Base-by-base conservation (phyloP, 1,139 yeast genomes). In the Geotrichum carabidarum region DNA sequence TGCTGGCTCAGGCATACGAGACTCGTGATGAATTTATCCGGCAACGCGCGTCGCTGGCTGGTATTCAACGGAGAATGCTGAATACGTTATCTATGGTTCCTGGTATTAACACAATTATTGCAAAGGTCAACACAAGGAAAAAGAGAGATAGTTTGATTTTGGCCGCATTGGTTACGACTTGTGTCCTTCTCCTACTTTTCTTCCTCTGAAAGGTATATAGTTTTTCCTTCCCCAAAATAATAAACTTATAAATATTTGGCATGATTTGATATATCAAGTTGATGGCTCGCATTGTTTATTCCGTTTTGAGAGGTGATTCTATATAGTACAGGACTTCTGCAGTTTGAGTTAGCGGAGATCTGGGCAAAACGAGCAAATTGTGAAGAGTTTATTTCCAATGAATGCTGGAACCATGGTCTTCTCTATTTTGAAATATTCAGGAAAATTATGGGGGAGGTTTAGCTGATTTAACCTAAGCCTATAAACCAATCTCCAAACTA, bases 81-180 rank as follows among this genome's bases (percentile, higher is more conserved):
- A 78, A 78, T 45, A 76, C 86, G 0, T 72, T 90, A 48, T 82
- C 80, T 62, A 72, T 78, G 49, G 79, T 93, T 44, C 99, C 99
- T 0, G 98, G 97, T 0, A 74, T 93, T 48, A 86, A 85, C 66
- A 81, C 82, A 12, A 70, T 94, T 57, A 81, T 93, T 43, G 75
- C 84, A 15, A 86, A 84, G 68, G 91, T 93, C 62, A 90, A 90
- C 68, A 85, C 96, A 1, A 78, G 98, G 64, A 84, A 93, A 70
- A 86, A 84, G 72, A 80, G 97, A 59, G 96, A 93, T 68, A 84
- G 95, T 18, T 68, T 93, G 45, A 86, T 93, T n/a, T 72, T 93
- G 68, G 94, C 96, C 3, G 63, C 78, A 4, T 78, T 93, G 50
- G 84, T 90, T 48, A 78, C 91, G 4, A 60, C 80, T 36, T 88